Conservation (phyloP, 1,284 basidiomycete genomes). For the Ceratobasidium sp. region DNA sequence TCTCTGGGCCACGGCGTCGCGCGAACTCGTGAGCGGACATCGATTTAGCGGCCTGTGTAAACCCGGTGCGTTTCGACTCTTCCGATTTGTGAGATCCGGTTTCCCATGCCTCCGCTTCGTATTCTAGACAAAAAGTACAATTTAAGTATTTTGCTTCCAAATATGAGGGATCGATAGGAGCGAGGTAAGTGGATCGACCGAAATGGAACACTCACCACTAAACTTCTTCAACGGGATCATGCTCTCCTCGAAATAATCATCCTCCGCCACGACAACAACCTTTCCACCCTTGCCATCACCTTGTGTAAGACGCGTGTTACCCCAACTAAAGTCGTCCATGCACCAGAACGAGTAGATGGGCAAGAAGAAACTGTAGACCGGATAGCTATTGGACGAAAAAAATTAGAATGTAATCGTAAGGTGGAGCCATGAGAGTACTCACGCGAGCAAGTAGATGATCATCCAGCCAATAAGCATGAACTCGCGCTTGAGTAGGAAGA, state of each 20-base stretch:
- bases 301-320: slow-evolving; percentile 94
- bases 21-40: slow-evolving; percentile 48
- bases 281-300: slow-evolving; percentile 98
- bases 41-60: slow-evolving; percentile 50
- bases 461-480: slow-evolving; percentile 97
- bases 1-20: slow-evolving; percentile 38
- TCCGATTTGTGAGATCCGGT: slow-evolving; percentile 83
- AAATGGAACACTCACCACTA: slow-evolving; percentile 74
- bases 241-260: slow-evolving; percentile 95
- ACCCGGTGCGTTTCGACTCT: slow-evolving; percentile 52
- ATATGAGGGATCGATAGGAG: slow-evolving; percentile 40
- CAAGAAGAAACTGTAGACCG: slow-evolving; percentile 91
- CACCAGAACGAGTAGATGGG: slow-evolving; percentile 98
- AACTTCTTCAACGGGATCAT: slow-evolving; percentile 99
- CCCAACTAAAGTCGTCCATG: slow-evolving; percentile 99
- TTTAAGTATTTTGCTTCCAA: background rate
- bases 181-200: slow-evolving; percentile 17
- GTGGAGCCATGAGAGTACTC: slow-evolving; percentile 56
- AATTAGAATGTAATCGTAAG: background rate
- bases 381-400: slow-evolving; percentile 69
- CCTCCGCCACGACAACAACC: slow-evolving; percentile 89
- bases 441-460: slow-evolving; percentile 93
- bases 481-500: slow-evolving; percentile 94
- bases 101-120: slow-evolving; percentile 92
- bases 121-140: slow-evolving; percentile 67